Evolutionary conservation across 169 alveolate species (phyloP).

Genomic region (Plasmodium gonderi): DNA sequence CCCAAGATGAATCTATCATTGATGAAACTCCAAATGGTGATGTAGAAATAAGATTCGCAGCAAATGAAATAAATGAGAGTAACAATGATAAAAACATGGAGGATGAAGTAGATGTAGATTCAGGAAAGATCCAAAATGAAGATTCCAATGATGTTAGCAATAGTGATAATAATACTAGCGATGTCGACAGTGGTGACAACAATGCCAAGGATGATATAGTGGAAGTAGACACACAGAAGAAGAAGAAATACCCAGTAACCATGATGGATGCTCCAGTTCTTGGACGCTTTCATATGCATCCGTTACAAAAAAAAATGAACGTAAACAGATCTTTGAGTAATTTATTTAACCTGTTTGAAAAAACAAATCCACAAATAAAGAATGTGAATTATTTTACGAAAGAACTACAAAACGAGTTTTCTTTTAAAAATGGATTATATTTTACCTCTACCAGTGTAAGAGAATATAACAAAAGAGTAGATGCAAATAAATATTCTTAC

Average conservation of each 20-base stretch:
- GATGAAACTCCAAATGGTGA: not conserved
- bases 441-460: constrained; percentile 40
- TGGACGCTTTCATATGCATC: not conserved
- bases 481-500: constrained; percentile 1
- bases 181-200: not conserved
- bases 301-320: not conserved
- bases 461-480: constrained; percentile 34
- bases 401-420: constrained; percentile 52
- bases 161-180: not conserved
- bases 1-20: not conserved
- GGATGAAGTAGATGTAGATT: not conserved
- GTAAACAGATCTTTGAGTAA: not conserved
- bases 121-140: too few relatives aligned
- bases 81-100: not conserved
- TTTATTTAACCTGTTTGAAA: not conserved
- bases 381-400: constrained; percentile 13
- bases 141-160: not conserved
- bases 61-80: not conserved
- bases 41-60: not conserved
- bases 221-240: not conserved
- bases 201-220: not conserved
- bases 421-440: constrained; percentile 56
- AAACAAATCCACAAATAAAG: not conserved
- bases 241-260: not conserved
- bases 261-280: not conserved